A percentile compares a stretch with the other conserved stretches of the same genome.
These are phyloP conservation scores for Papiliotrema terrestris DNA, from an alignment of 1,284 basidiomycete genomes.

Conservation along the genomic window DNA sequence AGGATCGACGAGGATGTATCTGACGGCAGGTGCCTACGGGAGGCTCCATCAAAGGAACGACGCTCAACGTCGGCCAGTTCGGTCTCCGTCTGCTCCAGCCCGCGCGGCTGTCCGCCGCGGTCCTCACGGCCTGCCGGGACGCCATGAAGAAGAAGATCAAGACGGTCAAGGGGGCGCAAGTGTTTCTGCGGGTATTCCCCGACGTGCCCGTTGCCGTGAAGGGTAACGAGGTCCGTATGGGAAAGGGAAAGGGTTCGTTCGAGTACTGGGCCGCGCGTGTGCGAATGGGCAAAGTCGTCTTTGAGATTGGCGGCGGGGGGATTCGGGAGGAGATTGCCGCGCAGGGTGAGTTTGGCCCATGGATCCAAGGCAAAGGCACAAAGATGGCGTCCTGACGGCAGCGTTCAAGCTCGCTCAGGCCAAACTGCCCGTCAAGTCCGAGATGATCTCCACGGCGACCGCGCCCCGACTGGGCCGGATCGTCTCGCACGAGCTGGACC, in stretches of 20 bases:
- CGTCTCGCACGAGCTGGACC: conserved; percentile 22
- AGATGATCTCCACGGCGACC: conserved; percentile 72
- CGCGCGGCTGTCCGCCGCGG: conserved; percentile 82
- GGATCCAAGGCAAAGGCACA: neutral
- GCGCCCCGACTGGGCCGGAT: conserved; percentile 71
- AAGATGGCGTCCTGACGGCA: too few relatives aligned
- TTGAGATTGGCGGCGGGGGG: conserved; percentile 88
- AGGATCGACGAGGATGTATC: neutral
- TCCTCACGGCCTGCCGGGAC: conserved; percentile 80
- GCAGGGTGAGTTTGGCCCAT: conserved; percentile 62
- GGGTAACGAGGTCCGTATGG: conserved; percentile 99
- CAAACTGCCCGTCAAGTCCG: conserved; percentile 84
- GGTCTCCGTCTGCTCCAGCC: conserved; percentile 86
- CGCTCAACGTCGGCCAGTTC: conserved; percentile 79
- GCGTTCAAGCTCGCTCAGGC: conserved; percentile 84
- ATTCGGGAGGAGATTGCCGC: conserved; percentile 90
- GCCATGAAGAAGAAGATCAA: conserved; percentile 90
- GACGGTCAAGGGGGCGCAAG: conserved; percentile 81
- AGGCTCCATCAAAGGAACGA: conserved; percentile 90
- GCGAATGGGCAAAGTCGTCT: conserved; percentile 84
- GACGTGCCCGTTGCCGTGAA: conserved; percentile 97
- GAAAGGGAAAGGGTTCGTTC: conserved; percentile 96
- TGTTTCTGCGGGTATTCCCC: conserved; percentile 88
- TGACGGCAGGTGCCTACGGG: conserved; percentile 52
- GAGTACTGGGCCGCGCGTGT: conserved; percentile 96